Percentiles rank a stretch among this genome's conserved stretches.
These are phyloP conservation scores for Alternaria conjuncta DNA, from an alignment of 2,329 filamentous ascomycete genomes.

Conservation along the genomic window DNA sequence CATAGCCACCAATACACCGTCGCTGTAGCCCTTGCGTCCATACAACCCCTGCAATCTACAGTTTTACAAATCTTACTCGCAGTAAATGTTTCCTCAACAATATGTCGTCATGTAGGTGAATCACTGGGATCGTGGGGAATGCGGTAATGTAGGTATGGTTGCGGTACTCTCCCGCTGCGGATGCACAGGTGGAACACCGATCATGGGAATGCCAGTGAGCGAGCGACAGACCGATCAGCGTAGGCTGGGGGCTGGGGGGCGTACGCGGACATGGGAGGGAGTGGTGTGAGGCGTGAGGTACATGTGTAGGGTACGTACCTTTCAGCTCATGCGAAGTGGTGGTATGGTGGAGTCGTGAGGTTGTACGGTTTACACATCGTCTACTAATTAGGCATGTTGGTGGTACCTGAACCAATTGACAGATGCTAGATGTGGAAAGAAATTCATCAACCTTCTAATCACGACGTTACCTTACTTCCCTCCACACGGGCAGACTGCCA, in stretches of 20 bases:
- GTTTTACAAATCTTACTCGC: neutral
- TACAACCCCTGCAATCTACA: constrained; percentile 1
- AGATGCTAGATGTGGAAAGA: neutral
- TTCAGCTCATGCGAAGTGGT: neutral
- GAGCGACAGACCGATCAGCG: constrained; percentile 6
- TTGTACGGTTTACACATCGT: neutral
- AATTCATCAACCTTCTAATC: neutral
- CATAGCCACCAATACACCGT: neutral
- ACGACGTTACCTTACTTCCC: neutral
- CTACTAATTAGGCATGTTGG: neutral
- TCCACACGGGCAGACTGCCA: neutral
- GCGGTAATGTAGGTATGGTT: constrained; percentile 1
- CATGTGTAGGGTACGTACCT: neutral
- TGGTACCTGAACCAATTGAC: neutral
- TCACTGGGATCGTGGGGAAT: constrained; percentile 10
- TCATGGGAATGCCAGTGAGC: neutral
- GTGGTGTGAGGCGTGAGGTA: neutral
- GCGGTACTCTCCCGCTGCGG: constrained; percentile 17
- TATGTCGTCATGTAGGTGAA: neutral
- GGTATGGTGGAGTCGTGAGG: neutral
- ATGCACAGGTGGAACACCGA: constrained; percentile 22
- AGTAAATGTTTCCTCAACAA: constrained; percentile 7
- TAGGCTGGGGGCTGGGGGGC: neutral
- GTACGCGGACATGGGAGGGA: neutral
- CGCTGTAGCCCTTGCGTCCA: neutral